These are phyloP conservation scores for Fusarium sp. DNA, from an alignment of 2,329 filamentous ascomycete genomes.

Conservation along the genomic window DNA sequence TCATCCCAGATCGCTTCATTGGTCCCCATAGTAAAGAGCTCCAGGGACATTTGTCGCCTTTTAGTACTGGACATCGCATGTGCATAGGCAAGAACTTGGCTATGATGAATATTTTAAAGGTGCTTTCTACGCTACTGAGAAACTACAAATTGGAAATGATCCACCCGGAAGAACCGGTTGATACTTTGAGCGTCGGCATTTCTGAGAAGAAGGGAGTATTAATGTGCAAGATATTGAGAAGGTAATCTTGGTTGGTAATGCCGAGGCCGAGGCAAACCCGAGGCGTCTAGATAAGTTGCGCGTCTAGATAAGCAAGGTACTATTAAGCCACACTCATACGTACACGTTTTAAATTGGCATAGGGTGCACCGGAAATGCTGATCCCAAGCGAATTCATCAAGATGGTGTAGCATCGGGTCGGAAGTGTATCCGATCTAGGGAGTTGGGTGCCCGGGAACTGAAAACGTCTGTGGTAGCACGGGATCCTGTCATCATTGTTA, in stretches of 20 bases:
- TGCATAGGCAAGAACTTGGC: background rate
- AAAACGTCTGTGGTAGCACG: no score
- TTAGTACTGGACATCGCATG: background rate
- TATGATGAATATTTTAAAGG: background rate
- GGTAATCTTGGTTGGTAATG: background rate
- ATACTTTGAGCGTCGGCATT: background rate
- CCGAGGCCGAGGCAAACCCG: background rate
- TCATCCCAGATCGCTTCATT: background rate
- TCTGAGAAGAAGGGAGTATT: background rate
- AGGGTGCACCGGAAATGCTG: accelerated
- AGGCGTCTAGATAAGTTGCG: background rate
- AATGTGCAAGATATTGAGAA: background rate
- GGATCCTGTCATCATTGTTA: no score
- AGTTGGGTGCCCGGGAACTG: background rate
- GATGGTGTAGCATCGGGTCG: background rate
- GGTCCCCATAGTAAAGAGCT: background rate
- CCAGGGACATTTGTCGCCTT: background rate
- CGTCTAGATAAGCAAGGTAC: background rate
- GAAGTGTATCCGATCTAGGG: background rate
- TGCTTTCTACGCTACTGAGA: background rate
- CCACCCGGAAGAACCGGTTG: background rate
- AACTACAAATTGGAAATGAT: background rate
- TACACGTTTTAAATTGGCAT: background rate
- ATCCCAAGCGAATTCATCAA: accelerated
- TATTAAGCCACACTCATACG: accelerated